Percentiles rank a stretch among this genome's conserved stretches.
Conservation (phyloP, 164 flowering plant genomes). For the Nelumbo lutea region DNA sequence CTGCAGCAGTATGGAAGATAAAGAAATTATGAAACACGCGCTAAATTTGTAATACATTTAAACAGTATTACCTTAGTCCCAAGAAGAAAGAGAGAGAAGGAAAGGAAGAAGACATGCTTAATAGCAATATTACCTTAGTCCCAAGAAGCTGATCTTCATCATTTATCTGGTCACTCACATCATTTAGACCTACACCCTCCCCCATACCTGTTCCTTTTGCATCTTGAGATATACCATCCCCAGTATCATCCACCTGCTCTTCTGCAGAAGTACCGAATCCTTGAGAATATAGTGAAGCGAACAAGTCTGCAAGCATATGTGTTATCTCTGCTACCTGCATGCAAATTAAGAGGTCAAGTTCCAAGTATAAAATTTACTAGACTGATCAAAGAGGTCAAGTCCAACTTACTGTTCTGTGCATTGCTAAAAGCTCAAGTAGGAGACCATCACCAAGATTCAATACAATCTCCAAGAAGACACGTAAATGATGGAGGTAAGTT, state of each 20-base stretch:
- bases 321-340: conserved; percentile 66
- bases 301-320: conserved; percentile 52
- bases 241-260: conserved; percentile 38
- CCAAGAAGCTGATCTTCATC: conserved; percentile 96
- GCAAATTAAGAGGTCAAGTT: background rate
- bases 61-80: background rate
- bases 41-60: background rate
- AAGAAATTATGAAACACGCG: background rate
- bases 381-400: background rate
- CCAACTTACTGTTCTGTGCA: conserved; percentile 58
- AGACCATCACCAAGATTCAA: conserved; percentile 50
- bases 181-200: conserved; percentile 80
- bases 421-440: conserved; percentile 52
- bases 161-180: conserved; percentile 83
- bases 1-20: conserved; percentile 28
- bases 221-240: conserved; percentile 38
- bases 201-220: conserved; percentile 95
- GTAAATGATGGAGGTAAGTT: conserved; percentile 31
- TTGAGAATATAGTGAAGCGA: conserved; percentile 55
- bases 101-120: background rate
- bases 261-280: conserved; percentile 63
- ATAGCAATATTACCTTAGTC: conserved; percentile 39
- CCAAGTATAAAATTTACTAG: background rate
- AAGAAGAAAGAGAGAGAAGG: background rate
- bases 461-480: conserved; percentile 31